phyloP scores from a whole-genome alignment of 805 yeast species.

The Metschnikowia koreensis region DNA sequence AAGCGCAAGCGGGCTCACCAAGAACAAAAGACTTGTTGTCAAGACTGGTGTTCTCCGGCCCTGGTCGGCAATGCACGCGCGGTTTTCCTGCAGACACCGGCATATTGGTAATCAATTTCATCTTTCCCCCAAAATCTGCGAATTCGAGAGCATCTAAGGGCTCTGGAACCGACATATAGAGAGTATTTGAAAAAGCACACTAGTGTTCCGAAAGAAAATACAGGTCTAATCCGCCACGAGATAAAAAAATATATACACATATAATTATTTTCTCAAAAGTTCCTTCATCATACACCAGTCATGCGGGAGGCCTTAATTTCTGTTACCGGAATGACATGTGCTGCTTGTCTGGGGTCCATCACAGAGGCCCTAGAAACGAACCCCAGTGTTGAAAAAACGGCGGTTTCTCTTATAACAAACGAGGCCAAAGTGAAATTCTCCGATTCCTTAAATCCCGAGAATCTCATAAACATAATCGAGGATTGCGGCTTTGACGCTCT shows the following conservation, averaged over 20 bases:
- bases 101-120: slow-evolving; percentile 3
- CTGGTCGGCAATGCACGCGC: slow-evolving; percentile 6
- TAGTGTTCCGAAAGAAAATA: too few species aligned
- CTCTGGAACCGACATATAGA: not conserved
- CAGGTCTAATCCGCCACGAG: not conserved
- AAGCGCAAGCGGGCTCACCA: too few species aligned
- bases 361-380: slow-evolving; percentile 20
- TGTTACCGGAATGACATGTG: slow-evolving; percentile 28
- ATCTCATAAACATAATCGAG: slow-evolving; percentile 10
- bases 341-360: slow-evolving; percentile 25
- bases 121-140: not conserved
- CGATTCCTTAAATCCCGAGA: slow-evolving; percentile 1
- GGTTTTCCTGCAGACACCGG: not conserved
- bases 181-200: not conserved
- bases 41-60: not conserved
- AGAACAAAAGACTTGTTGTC: too few species aligned
- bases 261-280: not conserved
- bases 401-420: slow-evolving; percentile 28
- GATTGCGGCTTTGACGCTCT: slow-evolving; percentile 20
- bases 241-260: too few species aligned
- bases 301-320: slow-evolving; percentile 13
- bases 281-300: not conserved
- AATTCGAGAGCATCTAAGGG: not conserved
- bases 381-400: slow-evolving; percentile 15
- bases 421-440: slow-evolving; percentile 23